Conservation (phyloP, 345 rosid species). For the Pistacia atlantica region DNA sequence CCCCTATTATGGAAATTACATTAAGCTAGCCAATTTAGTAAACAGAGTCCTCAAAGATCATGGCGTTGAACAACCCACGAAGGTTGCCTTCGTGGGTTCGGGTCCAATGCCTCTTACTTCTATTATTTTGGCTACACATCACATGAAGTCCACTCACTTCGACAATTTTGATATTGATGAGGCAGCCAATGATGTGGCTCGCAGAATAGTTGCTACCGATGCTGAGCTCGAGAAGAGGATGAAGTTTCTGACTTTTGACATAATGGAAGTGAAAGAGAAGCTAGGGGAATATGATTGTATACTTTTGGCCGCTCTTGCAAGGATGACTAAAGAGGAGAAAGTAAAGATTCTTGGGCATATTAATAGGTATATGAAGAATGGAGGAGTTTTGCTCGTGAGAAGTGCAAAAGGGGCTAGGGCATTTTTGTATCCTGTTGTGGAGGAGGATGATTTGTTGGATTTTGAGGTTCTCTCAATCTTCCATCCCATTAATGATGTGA, state of each 20-base stretch:
- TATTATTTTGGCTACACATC: conserved; percentile 39
- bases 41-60: conserved; percentile 27
- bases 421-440: too few species aligned
- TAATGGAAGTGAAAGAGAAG: too few species aligned
- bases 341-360: too few species aligned
- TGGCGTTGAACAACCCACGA: conserved; percentile 31
- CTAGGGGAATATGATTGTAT: too few species aligned
- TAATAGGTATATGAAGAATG: too few species aligned
- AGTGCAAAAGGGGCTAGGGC: too few species aligned
- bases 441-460: too few species aligned
- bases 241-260: conserved; percentile 30
- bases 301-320: too few species aligned
- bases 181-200: conserved; percentile 33
- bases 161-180: conserved; percentile 42
- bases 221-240: conserved; percentile 34
- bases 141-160: conserved; percentile 28
- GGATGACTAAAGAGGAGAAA: too few species aligned
- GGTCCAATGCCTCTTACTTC: conserved; percentile 55
- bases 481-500: too few species aligned
- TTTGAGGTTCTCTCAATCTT: too few species aligned
- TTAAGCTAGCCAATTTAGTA: conserved; percentile 36
- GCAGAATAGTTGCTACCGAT: conserved; percentile 27
- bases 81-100: conserved; percentile 43
- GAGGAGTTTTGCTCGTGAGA: too few species aligned
- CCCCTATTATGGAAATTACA: conserved; percentile 42